Base-by-base conservation (phyloP, 2,329 filamentous ascomycete species). In the Penicillium sclerotigenum region DNA sequence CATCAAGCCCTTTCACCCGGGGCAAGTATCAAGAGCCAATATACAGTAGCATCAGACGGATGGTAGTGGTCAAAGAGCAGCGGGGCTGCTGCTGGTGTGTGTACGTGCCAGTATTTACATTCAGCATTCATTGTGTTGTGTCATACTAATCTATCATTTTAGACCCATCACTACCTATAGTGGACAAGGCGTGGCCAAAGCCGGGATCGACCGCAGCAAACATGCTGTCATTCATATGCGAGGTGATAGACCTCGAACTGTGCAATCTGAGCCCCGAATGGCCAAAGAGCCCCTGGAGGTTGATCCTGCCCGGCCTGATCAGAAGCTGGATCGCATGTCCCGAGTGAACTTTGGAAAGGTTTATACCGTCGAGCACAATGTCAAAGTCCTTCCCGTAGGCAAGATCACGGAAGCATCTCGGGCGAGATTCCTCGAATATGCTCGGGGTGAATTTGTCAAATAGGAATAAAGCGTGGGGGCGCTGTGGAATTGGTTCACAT, bases 161-260 rank as follows among this genome's bases (percentile, higher is more conserved):
- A 79, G 77, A 14, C 68, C 72, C 0, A 73, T 80, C 10, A 67
- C 62, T 5, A 79, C 77, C 0, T 79, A 80, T 47, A 53, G 66
- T 5, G 59, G 64, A 1, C 64, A 70, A 22, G 77, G 73, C 0
- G 64, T 74, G 1, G 57, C 62, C 1, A 79, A 79, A 49, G 47
- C 16, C 1, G 73, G 73, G 0, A 69, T 78, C 4, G 61, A 71
- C 26, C 51, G 68, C 5, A 50, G 53, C 2, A 71, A 73, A 11
- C 77, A 79, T 59, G 65, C 76, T 0, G 60, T 76, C 4, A 68
- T 78, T 4, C 71, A 77, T 50, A 71, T 69, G 61, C 45, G 53
- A 18, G 59, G 49, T 18, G 40, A 46, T 26, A 14, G n/a, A 33
- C 69, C 63, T 11, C 9, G 5, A 6, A 29, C 2, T n/a, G 63